Evolutionary conservation across 1,284 basidiomycete species (phyloP), one percentile per base, ranked within the genome.

Genomic region (Mycosarcoma mackinlayi): DNA sequence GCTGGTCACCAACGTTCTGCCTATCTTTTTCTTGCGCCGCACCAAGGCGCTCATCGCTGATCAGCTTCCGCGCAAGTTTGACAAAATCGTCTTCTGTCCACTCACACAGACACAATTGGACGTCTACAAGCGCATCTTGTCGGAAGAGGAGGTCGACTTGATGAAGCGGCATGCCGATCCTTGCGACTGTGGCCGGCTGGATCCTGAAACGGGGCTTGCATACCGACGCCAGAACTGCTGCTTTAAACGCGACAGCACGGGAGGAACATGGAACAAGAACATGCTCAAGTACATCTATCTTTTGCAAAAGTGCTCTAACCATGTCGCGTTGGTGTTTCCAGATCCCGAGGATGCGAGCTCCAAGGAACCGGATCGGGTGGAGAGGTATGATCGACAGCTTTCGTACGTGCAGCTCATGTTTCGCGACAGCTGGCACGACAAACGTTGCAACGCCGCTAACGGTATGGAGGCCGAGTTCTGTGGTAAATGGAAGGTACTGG

Each of bases 11-110:
- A 87, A 88, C 44, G 76, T 94, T 18, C 77, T 94, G 2, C 92
- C 92, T 0, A 83, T 86, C 13, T 90, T 90, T 80, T 93, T 92
- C 83, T 83, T 92, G 33, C 85, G 92, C 73, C 87, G 92, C 78
- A 93, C 91, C 14, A 94, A 93, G 75, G 87, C 89, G 30, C 88
- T 93, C 35, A 93, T 94, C 48, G 87, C 87, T 59, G 83, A 89
- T 48, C 90, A 93, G 88, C 86, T 94, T 13, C 92, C 92, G 0
- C 85, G 85, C 67, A 94, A 94, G 84, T 87, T 86, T 0, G 92
- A 94, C 74, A 86, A 92, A 76, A 89, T 94, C n/a, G 91, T 93
- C 6, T 93, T 94, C 77, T 94, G 92, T 78, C 92, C 92, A 16
- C 83, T 94, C 42, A 90, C 90, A 0, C 60, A 84, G 0, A 86